Evolutionary conservation across 495 filamentous ascomycete species (phyloP).

Genomic region (Friedmanniomyces simplex): DNA sequence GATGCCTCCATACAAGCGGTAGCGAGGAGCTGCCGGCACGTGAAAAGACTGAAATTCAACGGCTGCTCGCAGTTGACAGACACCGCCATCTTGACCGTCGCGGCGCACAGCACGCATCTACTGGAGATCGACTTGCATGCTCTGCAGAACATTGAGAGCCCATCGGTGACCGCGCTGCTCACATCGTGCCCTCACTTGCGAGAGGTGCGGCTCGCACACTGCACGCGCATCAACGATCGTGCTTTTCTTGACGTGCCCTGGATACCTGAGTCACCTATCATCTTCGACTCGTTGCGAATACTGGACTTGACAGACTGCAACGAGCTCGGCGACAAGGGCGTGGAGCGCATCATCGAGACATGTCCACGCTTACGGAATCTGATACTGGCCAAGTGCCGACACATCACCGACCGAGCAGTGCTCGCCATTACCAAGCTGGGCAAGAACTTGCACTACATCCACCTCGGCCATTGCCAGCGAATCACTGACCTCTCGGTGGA

Average conservation of each 20-base stretch:
- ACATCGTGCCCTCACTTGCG: slow-evolving; percentile 67
- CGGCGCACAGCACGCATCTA: slow-evolving; percentile 76
- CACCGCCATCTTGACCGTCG: slow-evolving; percentile 70
- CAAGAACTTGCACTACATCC: slow-evolving; percentile 93
- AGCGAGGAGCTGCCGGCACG: slow-evolving; percentile 68
- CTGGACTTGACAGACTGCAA: slow-evolving; percentile 85
- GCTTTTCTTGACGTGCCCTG: slow-evolving; percentile 77
- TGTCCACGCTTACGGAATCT: slow-evolving; percentile 87
- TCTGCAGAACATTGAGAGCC: slow-evolving; percentile 68
- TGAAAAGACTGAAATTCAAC: slow-evolving; percentile 96
- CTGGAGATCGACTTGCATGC: slow-evolving; percentile 93
- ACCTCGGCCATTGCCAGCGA: slow-evolving; percentile 83
- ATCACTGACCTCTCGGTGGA: slow-evolving; percentile 83
- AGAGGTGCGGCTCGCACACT: slow-evolving; percentile 78
- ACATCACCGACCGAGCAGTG: slow-evolving; percentile 86
- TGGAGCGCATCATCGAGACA: slow-evolving; percentile 73
- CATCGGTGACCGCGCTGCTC: slow-evolving; percentile 68
- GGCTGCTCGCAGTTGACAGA: slow-evolving; percentile 72
- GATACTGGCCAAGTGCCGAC: slow-evolving; percentile 84
- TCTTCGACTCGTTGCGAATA: slow-evolving; percentile 79
- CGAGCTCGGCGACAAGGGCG: slow-evolving; percentile 69
- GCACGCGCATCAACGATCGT: slow-evolving; percentile 66
- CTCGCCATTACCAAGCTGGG: slow-evolving; percentile 74
- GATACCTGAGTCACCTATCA: slow-evolving; percentile 33
- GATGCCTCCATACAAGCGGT: slow-evolving; percentile 76